Base-by-base conservation (phyloP, 805 yeast species). In the Saturnispora galanensis region DNA sequence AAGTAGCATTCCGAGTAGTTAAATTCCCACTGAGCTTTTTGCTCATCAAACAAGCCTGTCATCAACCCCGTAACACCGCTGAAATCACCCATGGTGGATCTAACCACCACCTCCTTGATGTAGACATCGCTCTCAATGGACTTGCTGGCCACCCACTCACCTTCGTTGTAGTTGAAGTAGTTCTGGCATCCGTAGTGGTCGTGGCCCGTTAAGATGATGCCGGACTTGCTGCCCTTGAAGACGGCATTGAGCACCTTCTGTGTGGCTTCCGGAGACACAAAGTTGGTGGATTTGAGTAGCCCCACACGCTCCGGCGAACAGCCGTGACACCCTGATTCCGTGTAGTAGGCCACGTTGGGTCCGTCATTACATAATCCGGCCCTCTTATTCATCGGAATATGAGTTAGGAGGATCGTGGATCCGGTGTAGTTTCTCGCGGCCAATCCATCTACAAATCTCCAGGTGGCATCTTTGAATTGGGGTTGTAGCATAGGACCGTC, bases 41-140 rank as follows among this genome's bases (percentile, higher is more conserved):
- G 49, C 11, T 63, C 51, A 54, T 77, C 68, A 59, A 75, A 82
- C 42, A 70, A 76, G 2, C 95, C 97, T 1, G 88, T 81, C 51
- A 93, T 64, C 10, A 93, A 64, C 0, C 97, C 98, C 2, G 88
- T 75, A 54, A 83, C 84, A 2, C 98, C 98, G 47, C 81, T 84
- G 55, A 70, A 93, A 57, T 93, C 96, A 13, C 98, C 98, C 97
- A 93, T 93, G 79, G 90, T 84, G 13, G 96, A 78, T 46, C 89
- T 69, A 17, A 93, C 96, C 0, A 95, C 90, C 46, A 84, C 67
- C 62, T 90, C 97, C 46, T 78, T 70, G 11, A 87, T 64, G 13
- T 70, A 66, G n/a, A 58, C 55, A 15, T 56, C 61, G 10, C 65
- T 52, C 6, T 56, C 53, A 8, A 58, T 52, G 3, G 58, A 55